These are phyloP conservation scores for Ramalina intermedia DNA, from an alignment of 495 filamentous ascomycete species.

Conservation along the genomic window DNA sequence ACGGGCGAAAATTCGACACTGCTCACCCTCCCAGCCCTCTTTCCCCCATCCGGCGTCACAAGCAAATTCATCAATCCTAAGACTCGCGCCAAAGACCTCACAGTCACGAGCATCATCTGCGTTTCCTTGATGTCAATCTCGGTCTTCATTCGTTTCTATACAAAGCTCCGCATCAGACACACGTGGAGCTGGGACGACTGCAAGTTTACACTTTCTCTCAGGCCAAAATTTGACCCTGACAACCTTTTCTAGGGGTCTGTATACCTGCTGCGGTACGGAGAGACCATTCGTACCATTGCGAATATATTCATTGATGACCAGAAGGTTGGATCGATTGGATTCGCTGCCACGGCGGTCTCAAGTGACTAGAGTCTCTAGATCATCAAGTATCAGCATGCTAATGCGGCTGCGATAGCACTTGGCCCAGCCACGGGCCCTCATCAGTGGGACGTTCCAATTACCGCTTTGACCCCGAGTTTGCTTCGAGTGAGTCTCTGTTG, in stretches of 20 bases:
- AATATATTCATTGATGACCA: neutral
- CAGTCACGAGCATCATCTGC: no score
- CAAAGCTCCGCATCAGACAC: conserved; percentile 6
- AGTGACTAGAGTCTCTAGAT: neutral
- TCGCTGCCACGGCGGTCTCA: conserved; percentile 4
- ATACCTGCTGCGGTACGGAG: conserved; percentile 6
- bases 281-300: neutral
- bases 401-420: neutral
- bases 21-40: no score
- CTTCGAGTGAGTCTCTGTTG: no score
- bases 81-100: no score
- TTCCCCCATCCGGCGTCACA: no score
- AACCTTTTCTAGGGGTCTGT: neutral
- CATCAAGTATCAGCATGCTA: neutral
- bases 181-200: conserved; percentile 9
- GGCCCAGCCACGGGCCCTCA: conserved; percentile 5
- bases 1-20: no score
- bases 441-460: conserved; percentile 6
- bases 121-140: neutral
- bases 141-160: conserved; percentile 7
- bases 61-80: no score
- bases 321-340: conserved; percentile 9
- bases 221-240: neutral
- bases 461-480: no score
- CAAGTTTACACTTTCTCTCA: neutral